Base-by-base conservation (phyloP, 2,329 filamentous ascomycete genomes). In the Phyllosticta paracitricarpa region DNA sequence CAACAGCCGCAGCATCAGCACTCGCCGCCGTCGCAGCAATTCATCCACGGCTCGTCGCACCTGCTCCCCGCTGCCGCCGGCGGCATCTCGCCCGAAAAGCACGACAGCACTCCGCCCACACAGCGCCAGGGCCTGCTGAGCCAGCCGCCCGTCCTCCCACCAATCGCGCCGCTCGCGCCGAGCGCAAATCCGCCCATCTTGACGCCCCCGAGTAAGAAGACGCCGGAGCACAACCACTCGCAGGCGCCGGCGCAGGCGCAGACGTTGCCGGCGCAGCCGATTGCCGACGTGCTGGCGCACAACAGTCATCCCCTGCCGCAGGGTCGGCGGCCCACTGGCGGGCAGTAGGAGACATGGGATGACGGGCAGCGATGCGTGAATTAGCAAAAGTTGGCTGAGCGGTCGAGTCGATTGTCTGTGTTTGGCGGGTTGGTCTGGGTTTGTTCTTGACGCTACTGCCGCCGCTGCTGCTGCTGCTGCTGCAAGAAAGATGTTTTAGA, bases 191-290 rank as follows among this genome's bases (percentile, higher is more conserved):
- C 81, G 61, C 80, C 82, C 65, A 84, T 84, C 62, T 69, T 85
- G 57, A 84, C 82, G 17, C 84, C 85, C 25, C 85, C 84, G 1
- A 77, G 83, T 65, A 85, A 88, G 74, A 76, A 78, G 63, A 66
- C 65, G 25, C 70, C 68, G 1, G 68, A 70, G 9, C 62, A 67
- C 33, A 60, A 54, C 25, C 54, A 56, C 10, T 24, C 19, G 5
- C 35, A 61, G 25, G 17, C 26, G 2, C 7, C 30, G 30, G 30
- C 48, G 51, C 51, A 53, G 51, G 4, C 51, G n/a, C 51, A 53
- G 17, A 22, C 17, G 9, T n/a, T 25, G 51, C 24, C 51, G 51
- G 7, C 4, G 33, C 33, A 8, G 28, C 28, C 28, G 28, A 22
- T 22, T 30, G 28, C 28, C 28, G 6, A 5, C 9, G 28, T 22